Conservation (phyloP, 331 rosid genomes). For the Malus hybrid region DNA sequence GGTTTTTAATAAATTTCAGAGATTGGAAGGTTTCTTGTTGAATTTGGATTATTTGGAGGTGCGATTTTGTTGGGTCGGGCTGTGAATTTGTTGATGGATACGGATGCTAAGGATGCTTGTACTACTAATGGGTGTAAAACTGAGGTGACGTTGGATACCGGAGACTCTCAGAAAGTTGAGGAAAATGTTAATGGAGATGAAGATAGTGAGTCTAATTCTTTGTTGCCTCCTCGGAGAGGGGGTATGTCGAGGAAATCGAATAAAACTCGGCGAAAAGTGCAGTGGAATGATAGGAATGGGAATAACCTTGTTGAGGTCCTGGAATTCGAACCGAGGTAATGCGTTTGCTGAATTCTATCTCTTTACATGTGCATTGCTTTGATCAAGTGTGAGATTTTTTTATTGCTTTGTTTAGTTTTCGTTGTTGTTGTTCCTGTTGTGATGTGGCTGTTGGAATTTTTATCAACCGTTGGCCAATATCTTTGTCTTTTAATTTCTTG, state of each 20-base stretch:
- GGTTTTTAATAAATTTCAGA: constrained; percentile 17
- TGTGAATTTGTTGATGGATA: constrained; percentile 39
- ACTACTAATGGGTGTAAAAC: constrained; percentile 13
- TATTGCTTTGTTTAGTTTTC: neutral
- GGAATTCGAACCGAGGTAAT: constrained; percentile 81
- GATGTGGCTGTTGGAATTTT: neutral
- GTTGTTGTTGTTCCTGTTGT: too few species aligned
- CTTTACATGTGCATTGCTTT: neutral
- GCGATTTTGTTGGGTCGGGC: constrained; percentile 1
- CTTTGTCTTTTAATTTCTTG: neutral
- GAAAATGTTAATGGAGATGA: constrained; percentile 59
- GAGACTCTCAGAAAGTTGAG: constrained; percentile 20
- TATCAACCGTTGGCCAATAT: neutral
- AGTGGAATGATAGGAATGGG: constrained; percentile 91
- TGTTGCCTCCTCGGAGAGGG: constrained; percentile 69
- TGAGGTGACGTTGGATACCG: neutral
- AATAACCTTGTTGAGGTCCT: constrained; percentile 80
- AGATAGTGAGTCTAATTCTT: constrained; percentile 58
- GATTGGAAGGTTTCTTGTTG: constrained; percentile 1
- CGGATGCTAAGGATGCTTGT: constrained; percentile 32
- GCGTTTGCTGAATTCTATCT: neutral
- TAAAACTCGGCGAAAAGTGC: constrained; percentile 63
- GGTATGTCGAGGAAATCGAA: constrained; percentile 65
- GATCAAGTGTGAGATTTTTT: neutral
- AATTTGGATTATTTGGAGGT: neutral